A percentile compares a stretch with the other conserved stretches of the same genome.
Evolutionary conservation across 257 asterid genomes (phyloP).

Genomic region (Cinchona pubescens): DNA sequence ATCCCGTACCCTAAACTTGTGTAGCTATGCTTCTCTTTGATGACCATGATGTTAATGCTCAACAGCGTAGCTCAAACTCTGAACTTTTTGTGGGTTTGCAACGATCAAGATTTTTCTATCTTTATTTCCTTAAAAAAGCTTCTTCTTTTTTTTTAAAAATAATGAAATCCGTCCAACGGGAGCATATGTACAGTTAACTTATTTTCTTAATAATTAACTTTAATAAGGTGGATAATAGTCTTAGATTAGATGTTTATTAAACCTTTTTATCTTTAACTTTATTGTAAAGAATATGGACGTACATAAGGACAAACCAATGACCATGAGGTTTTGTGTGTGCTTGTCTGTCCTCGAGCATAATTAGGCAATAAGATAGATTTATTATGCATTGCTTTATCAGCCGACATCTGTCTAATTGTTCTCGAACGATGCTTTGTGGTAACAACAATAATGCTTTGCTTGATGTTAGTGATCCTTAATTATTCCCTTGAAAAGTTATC

Average conservation of each 20-base stretch:
- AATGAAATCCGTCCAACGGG: no score
- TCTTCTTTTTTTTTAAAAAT: conserved; percentile 4
- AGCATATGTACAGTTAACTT: not conserved
- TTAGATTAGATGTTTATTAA: conserved; percentile 10
- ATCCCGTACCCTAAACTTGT: no score
- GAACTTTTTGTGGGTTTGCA: not conserved
- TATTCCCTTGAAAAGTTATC: conserved; percentile 16
- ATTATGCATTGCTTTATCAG: conserved; percentile 26
- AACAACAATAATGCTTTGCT: conserved; percentile 8
- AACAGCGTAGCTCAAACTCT: not conserved
- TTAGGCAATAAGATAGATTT: conserved; percentile 20
- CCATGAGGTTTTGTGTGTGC: conserved; percentile 25
- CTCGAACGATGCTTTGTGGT: conserved; percentile 2
- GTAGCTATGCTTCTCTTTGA: not conserved
- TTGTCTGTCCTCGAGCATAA: conserved; percentile 25
- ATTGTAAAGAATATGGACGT: conserved; percentile 17
- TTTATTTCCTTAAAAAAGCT: not conserved
- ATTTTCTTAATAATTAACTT: not conserved
- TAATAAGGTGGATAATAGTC: conserved; percentile 15
- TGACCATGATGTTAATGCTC: not conserved
- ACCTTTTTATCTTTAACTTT: not conserved
- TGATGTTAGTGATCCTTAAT: conserved; percentile 12
- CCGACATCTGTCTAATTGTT: conserved; percentile 27
- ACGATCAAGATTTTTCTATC: not conserved
- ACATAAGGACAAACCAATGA: conserved; percentile 33